Base-by-base conservation (phyloP, 148 eudicot species). In the Drosera capensis region DNA sequence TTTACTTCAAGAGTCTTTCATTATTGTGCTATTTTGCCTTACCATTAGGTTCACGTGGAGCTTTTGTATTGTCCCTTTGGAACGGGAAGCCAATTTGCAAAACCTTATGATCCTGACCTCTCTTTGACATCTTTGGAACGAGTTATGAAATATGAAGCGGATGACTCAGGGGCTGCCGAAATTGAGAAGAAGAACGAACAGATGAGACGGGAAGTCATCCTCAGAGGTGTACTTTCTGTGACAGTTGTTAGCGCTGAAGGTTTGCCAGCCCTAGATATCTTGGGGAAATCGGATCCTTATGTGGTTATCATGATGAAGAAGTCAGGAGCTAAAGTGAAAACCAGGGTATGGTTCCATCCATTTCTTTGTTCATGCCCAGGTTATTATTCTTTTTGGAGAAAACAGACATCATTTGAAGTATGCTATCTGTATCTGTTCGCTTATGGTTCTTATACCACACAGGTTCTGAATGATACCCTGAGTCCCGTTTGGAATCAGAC, bases 401-500 rank as follows among this genome's bases (percentile, higher is more conserved):
- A 34, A 11, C 6, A 34, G 14, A 2, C n/a, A 15, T 34, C 14
- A 34, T 34, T 34, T 34, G 6, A 4, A 34, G 11, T 3, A 5
- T 34, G n/a, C 4, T 4, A 4, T 28, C 9, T 34, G 38, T 9
- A 9, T 5, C 38, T 11, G n/a, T 15, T 40, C 25, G 1, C 14
- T n/a, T 35, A 7, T 13, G 37, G 24, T 52, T 31, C 35, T 43
- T 40, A 14, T 40, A 20, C 40, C 29, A 22, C 35, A n/a, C 78
- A 86, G 96, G 96, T 86, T 53, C 16, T 82, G 9, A 73, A 73
- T 46, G 68, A 82, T 36, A 79, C 85, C 16, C 48, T 86, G 49
- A 70, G 74, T 68, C 96, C 96, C 3, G 88, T 82, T 57, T 86
- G 96, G 96, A 74, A 86, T 57, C 94, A 86, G 59, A 82, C 96